These are phyloP conservation scores for Plectosphaerella sp. DNA, from an alignment of 2,329 filamentous ascomycete species.

Conservation along the genomic window DNA sequence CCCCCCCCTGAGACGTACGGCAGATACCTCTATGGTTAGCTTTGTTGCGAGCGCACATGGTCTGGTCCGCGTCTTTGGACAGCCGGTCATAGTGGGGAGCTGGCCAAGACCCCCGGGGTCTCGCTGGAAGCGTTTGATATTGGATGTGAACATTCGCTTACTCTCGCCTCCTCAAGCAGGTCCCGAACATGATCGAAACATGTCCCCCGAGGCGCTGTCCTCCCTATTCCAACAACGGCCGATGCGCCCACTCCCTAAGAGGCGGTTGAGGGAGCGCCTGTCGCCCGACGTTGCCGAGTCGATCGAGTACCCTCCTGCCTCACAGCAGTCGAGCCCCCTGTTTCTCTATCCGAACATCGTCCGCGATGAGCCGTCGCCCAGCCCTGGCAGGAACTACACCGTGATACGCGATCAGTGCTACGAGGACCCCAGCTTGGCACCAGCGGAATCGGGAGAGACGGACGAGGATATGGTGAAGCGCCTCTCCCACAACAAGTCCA, in stretches of 20 bases:
- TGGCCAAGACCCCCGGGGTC: too few relatives aligned
- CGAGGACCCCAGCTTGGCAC: constrained; percentile 14
- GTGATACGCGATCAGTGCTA: constrained; percentile 14
- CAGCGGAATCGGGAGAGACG: constrained; percentile 50
- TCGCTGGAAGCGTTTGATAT: too few relatives aligned
- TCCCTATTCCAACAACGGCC: constrained; percentile 83
- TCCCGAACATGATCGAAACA: constrained; percentile 37
- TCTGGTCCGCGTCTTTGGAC: too few relatives aligned
- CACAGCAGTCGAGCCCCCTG: constrained; percentile 65
- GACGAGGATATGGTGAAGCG: constrained; percentile 52
- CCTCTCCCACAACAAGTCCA: constrained; percentile 30
- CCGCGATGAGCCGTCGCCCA: constrained; percentile 16
- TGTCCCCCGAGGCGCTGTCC: constrained; percentile 73
- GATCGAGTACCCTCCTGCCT: constrained; percentile 76
- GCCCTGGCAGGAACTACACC: constrained; percentile 12
- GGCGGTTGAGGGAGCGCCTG: constrained; percentile 80
- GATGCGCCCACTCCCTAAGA: constrained; percentile 87
- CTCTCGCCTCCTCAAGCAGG: constrained; percentile 26
- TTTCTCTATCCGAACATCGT: constrained; percentile 60
- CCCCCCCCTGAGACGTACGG: neutral
- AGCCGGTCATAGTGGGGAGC: too few relatives aligned
- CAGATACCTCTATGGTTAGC: neutral
- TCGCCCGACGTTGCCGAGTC: constrained; percentile 79
- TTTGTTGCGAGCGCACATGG: neutral
- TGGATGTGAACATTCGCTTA: neutral